Conservation (phyloP, 2,329 filamentous ascomycete species). For the Tolypocladium ovalisporum region DNA sequence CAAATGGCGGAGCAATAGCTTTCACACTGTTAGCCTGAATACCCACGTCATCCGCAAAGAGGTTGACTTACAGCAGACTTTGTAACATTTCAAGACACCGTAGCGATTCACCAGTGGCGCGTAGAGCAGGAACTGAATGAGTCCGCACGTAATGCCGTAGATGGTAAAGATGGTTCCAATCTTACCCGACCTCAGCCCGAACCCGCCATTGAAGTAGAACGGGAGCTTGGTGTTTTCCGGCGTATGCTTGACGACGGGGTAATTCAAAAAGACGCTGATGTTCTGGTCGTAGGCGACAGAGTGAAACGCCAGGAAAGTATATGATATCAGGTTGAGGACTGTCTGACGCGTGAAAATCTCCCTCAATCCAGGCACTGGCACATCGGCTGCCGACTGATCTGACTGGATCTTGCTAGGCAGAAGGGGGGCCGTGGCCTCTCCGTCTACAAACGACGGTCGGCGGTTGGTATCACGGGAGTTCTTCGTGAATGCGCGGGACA, state of each 20-base stretch:
- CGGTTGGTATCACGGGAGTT: slow-evolving; percentile 14
- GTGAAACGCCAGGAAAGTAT: slow-evolving; percentile 74
- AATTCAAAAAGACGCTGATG: slow-evolving; percentile 80
- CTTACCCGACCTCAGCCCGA: slow-evolving; percentile 58
- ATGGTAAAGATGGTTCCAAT: slow-evolving; percentile 82
- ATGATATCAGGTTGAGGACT: slow-evolving; percentile 62
- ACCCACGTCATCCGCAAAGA: not conserved
- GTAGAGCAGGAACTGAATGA: slow-evolving; percentile 81
- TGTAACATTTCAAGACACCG: slow-evolving; percentile 66
- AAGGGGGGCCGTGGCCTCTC: slow-evolving; percentile 45
- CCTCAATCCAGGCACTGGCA: slow-evolving; percentile 28
- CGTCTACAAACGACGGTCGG: slow-evolving; percentile 39
- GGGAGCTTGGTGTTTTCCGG: slow-evolving; percentile 53
- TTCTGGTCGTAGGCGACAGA: slow-evolving; percentile 78
- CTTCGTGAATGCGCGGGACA: slow-evolving; percentile 33
- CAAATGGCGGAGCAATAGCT: slow-evolving; percentile 57
- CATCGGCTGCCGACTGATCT: slow-evolving; percentile 10
- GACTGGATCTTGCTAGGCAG: slow-evolving; percentile 25
- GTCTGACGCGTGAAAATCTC: slow-evolving; percentile 69
- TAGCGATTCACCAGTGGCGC: slow-evolving; percentile 61
- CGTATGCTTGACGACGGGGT: slow-evolving; percentile 48
- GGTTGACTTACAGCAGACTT: slow-evolving; percentile 38
- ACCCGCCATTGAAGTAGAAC: slow-evolving; percentile 74
- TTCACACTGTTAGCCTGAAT: not conserved
- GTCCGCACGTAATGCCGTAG: slow-evolving; percentile 68